A percentile compares a stretch with the other conserved stretches of the same genome.
Evolutionary conservation across 2,329 filamentous ascomycete genomes (phyloP).

Genomic region (Hortaea werneckii): DNA sequence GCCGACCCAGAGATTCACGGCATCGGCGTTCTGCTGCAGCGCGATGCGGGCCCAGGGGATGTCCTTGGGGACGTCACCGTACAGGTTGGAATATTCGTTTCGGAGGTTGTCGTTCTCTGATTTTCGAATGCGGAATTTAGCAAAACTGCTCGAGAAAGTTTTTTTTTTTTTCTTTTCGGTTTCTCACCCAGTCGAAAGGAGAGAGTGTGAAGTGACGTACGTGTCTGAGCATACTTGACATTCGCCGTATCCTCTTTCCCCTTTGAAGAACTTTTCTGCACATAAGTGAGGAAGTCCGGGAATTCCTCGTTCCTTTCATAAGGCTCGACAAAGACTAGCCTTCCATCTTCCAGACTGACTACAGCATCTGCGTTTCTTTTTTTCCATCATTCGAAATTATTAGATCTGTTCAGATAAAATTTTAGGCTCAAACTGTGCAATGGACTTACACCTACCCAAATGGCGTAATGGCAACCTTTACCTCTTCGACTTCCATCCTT

Average conservation of each 20-base stretch:
- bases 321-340: slow-evolving; percentile 55
- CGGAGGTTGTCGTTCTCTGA: slow-evolving; percentile 72
- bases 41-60: slow-evolving; percentile 67
- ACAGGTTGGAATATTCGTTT: slow-evolving; percentile 57
- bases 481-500: slow-evolving; percentile 44
- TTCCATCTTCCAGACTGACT: slow-evolving; percentile 50
- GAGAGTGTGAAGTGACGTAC: slow-evolving; percentile 34
- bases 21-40: slow-evolving; percentile 56
- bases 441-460: slow-evolving; percentile 44
- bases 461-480: slow-evolving; percentile 73
- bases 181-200: no score
- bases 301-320: slow-evolving; percentile 58
- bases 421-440: background rate
- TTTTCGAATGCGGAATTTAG: slow-evolving; percentile 1
- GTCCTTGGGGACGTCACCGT: slow-evolving; percentile 50
- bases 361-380: slow-evolving; percentile 49
- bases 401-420: background rate
- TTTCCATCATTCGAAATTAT: slow-evolving; percentile 8
- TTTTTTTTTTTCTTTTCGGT: no score
- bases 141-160: background rate
- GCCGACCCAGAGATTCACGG: slow-evolving; percentile 76
- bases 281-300: slow-evolving; percentile 48
- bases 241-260: slow-evolving; percentile 4
- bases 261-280: slow-evolving; percentile 34
- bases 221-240: slow-evolving; percentile 66